Percentiles rank a stretch among this genome's conserved stretches.
phyloP scores from a whole-genome alignment of 495 filamentous ascomycete genomes.

The Penicillium antarcticum region DNA sequence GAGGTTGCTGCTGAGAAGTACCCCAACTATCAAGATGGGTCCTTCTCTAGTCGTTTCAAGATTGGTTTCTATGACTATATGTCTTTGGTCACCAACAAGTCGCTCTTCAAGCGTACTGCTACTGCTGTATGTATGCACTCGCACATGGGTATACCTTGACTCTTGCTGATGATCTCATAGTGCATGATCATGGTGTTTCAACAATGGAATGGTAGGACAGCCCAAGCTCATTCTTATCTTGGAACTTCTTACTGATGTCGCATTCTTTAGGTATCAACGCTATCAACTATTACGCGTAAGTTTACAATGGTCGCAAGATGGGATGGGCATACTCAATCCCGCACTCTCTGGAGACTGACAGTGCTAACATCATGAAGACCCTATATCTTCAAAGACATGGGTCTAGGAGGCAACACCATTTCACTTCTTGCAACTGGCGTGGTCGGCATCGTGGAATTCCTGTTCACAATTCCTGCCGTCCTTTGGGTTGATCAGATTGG shows the following conservation, averaged over 20 bases:
- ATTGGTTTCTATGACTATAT: constrained; percentile 28
- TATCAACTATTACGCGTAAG: constrained; percentile 57
- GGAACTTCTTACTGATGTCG: neutral
- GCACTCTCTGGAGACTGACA: neutral
- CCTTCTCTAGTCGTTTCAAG: constrained; percentile 28
- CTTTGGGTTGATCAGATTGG: constrained; percentile 73
- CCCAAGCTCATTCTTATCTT: neutral
- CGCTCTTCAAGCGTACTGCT: constrained; percentile 34
- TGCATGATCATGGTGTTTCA: constrained; percentile 49
- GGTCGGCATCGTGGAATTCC: constrained; percentile 73
- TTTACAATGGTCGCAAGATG: neutral
- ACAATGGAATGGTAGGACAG: constrained; percentile 63
- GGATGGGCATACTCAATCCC: neutral
- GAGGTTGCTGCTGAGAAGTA: constrained; percentile 55
- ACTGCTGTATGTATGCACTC: constrained; percentile 26
- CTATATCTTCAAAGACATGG: constrained; percentile 36
- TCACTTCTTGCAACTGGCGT: constrained; percentile 69
- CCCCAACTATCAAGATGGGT: constrained; percentile 29
- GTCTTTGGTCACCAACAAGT: constrained; percentile 32
- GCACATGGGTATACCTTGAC: neutral
- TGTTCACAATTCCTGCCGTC: constrained; percentile 66
- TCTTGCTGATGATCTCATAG: constrained; percentile 11
- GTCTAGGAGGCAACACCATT: constrained; percentile 46
- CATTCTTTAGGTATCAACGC: constrained; percentile 23
- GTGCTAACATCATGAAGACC: constrained; percentile 20